Percentiles rank a stretch among this genome's conserved stretches.
Conservation (phyloP, 2,329 filamentous ascomycete genomes). For the Aspergillus eucalypticola region DNA sequence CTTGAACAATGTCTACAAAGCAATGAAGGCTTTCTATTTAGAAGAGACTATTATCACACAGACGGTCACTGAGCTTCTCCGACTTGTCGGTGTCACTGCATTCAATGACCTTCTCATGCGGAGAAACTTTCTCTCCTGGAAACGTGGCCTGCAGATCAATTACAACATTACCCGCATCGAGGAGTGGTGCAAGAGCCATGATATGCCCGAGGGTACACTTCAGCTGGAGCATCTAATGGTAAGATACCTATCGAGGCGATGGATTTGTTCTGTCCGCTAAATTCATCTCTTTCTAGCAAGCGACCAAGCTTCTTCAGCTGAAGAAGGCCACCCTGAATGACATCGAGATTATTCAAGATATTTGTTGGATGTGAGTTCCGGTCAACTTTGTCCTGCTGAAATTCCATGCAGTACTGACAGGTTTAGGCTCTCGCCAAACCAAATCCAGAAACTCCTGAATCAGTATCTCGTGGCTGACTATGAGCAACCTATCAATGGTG, state of each 20-base stretch:
- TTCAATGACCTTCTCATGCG: slow-evolving; percentile 99
- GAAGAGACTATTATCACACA: slow-evolving; percentile 96
- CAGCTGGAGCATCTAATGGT: slow-evolving; percentile 98
- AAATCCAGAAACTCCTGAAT: slow-evolving; percentile 98
- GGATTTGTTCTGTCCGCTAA: neutral
- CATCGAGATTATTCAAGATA: slow-evolving; percentile 99
- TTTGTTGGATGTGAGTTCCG: slow-evolving; percentile 95
- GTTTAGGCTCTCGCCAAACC: slow-evolving; percentile 86
- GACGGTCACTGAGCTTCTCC: slow-evolving; percentile 88
- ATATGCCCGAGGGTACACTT: slow-evolving; percentile 97
- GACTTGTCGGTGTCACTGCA: slow-evolving; percentile 91
- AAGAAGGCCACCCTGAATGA: slow-evolving; percentile 99
- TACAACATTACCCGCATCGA: slow-evolving; percentile 99
- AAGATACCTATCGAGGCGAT: slow-evolving; percentile 30
- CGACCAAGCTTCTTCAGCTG: slow-evolving; percentile 93
- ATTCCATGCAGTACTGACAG: slow-evolving; percentile 2
- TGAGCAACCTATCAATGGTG: slow-evolving; percentile 97
- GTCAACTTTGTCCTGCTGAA: neutral
- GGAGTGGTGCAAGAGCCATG: slow-evolving; percentile 99
- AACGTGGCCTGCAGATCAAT: slow-evolving; percentile 98
- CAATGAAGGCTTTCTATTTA: slow-evolving; percentile 98
- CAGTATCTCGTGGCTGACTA: slow-evolving; percentile 99
- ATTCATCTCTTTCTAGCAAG: slow-evolving; percentile 63
- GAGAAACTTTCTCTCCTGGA: slow-evolving; percentile 98
- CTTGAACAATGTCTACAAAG: slow-evolving; percentile 95